These are phyloP conservation scores for Zygosaccharomyces kombuchaensis DNA, from an alignment of 805 yeast species.

Conservation along the genomic window DNA sequence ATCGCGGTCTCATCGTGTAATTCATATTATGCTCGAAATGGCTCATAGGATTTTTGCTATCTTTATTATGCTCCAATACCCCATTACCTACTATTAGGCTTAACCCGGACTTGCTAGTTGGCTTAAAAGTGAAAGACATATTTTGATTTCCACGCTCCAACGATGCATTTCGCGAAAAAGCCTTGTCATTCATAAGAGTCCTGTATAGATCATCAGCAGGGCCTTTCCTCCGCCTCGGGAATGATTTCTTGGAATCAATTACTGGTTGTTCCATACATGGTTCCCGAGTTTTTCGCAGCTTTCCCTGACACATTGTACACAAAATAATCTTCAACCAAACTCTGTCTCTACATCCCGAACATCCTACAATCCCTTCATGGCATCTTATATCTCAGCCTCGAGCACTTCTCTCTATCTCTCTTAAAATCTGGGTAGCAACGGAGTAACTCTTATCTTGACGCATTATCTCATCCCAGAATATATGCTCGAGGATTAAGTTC, in stretches of 20 bases:
- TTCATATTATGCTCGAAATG: slow-evolving; percentile 20
- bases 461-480: not conserved
- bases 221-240: not conserved
- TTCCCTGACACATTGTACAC: not conserved
- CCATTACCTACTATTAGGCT: not conserved
- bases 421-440: not conserved
- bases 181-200: slow-evolving; percentile 11
- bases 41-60: slow-evolving; percentile 18
- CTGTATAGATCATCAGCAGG: slow-evolving; percentile 10
- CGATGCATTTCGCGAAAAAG: slow-evolving; percentile 3
- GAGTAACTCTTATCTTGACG: not conserved
- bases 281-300: not conserved
- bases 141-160: slow-evolving; percentile 1
- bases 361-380: not conserved
- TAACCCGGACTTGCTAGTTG: slow-evolving; percentile 3
- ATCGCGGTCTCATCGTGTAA: slow-evolving; percentile 15
- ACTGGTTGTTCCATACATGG: not conserved
- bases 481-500: not conserved
- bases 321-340: not conserved
- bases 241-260: not conserved
- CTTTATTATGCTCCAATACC: not conserved
- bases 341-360: not conserved
- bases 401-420: not conserved
- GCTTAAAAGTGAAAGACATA: not conserved
- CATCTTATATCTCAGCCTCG: not conserved